These are phyloP conservation scores for Zygosaccharomyces gambellarensis DNA, from an alignment of 805 yeast species.

Conservation along the genomic window DNA sequence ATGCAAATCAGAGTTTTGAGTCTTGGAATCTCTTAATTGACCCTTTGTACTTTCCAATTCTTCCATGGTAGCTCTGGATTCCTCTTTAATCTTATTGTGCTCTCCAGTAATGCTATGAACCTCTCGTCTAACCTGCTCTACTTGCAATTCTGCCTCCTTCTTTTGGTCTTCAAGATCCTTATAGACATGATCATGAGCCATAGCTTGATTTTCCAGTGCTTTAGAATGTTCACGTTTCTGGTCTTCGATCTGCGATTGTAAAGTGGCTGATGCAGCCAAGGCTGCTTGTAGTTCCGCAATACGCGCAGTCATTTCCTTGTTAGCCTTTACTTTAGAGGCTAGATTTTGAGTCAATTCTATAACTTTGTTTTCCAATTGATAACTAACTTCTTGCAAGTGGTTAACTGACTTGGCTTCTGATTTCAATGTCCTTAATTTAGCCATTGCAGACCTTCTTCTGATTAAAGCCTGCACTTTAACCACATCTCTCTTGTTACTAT, in stretches of 20 bases:
- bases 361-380: conserved; percentile 93
- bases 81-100: conserved; percentile 59
- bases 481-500: conserved; percentile 48
- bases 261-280: conserved; percentile 49
- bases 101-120: conserved; percentile 56
- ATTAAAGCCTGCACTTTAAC: conserved; percentile 70
- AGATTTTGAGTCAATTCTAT: conserved; percentile 86
- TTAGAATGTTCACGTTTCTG: conserved; percentile 52
- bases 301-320: conserved; percentile 62
- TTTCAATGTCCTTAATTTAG: conserved; percentile 58
- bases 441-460: conserved; percentile 70
- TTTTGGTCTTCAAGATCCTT: conserved; percentile 52
- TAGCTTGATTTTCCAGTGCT: conserved; percentile 41
- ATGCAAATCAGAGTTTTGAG: conserved; percentile 62
- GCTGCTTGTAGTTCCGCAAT: conserved; percentile 47
- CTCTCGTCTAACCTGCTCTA: conserved; percentile 52
- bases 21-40: conserved; percentile 52
- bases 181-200: conserved; percentile 46
- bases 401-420: conserved; percentile 90
- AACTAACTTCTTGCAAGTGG: conserved; percentile 86
- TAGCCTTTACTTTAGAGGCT: conserved; percentile 74
- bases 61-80: conserved; percentile 55
- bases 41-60: conserved; percentile 58
- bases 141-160: conserved; percentile 48
- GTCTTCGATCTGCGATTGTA: conserved; percentile 50